Base-by-base conservation (phyloP, 352 stramenopile species). In the Globisporangium abappressorium region DNA sequence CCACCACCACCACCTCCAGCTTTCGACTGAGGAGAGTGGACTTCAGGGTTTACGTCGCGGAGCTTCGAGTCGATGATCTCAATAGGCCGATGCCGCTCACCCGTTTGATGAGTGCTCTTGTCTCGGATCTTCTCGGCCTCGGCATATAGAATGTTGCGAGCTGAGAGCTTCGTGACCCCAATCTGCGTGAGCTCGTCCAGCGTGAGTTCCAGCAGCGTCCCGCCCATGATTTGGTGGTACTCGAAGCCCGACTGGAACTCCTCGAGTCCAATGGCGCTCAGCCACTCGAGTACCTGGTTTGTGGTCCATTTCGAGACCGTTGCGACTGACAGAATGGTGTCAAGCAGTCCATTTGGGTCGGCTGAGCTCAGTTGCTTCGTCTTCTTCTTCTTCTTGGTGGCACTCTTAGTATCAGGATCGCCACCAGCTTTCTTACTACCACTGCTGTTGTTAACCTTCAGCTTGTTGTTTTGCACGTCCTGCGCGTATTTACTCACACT, bases 171-270 rank as follows among this genome's bases (percentile, higher is more conserved):
- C 9, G 61, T 69, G 14, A 93, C 71, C 0, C 86, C 80, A n/a
- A 93, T 78, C 26, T 80, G 66, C 0, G 71, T 66, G 24, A 81
- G 81, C 33, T 87, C 82, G 20, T 82, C 73, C 2, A 77, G 28
- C n/a, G 75, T 68, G 57, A 93, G 69, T 1, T 60, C 62, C 0
- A 95, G 65, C 6, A 95, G 34, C 15, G 66, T 72, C 20, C 71
- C 62, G 0, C 85, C 87, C 3, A 77, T 85, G n/a, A 95, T 71
- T 68, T 93, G 82, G 57, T 95, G 85, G 30, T 86, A 95, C 70
- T 95, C 87, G 49, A 95, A 93, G 3, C 78, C 72, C 20, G 73
- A 76, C 14, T 90, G 74, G 33, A 79, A 91, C 60, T 95, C 82
- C 20, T 90, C 80, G 28, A 95, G 62, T 0, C 72, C 78, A 14